phyloP scores from a whole-genome alignment of 2,329 filamentous ascomycete species.

The Fusarium fujikuroi region DNA sequence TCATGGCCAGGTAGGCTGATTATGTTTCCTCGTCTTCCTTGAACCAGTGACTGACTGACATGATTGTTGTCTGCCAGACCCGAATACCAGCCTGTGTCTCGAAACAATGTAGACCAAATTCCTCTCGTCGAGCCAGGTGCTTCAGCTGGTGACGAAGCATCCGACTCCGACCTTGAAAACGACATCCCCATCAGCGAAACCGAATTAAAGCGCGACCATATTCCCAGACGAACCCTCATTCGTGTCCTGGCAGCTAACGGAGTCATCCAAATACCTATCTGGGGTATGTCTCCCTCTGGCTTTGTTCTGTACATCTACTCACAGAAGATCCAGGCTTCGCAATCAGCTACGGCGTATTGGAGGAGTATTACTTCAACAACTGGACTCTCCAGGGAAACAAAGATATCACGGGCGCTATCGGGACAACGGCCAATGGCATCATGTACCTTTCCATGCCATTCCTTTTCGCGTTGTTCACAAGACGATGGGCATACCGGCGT shows the following conservation, averaged over 20 bases:
- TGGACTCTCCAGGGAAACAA: background rate
- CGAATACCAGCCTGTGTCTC: background rate
- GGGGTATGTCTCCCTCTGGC: background rate
- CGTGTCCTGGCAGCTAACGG: background rate
- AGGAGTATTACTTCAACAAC: constrained; percentile 5
- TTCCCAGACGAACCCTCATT: background rate
- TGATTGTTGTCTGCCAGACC: background rate
- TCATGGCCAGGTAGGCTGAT: background rate
- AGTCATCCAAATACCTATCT: background rate
- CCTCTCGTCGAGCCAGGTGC: background rate
- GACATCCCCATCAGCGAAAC: background rate
- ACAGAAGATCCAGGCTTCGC: background rate
- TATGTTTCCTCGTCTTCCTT: background rate
- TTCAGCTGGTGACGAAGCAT: background rate
- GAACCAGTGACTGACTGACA: background rate
- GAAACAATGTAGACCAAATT: background rate
- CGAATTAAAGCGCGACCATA: background rate
- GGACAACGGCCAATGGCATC: background rate
- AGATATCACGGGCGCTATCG: background rate
- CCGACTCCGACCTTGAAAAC: background rate
- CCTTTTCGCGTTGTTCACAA: background rate
- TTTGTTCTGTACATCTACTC: accelerated
- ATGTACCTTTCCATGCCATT: constrained; percentile 8
- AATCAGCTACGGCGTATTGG: background rate
- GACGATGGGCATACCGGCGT: background rate